Base-by-base conservation (phyloP, 2,329 filamentous ascomycete genomes). In the Aureobasidium uvarum region DNA sequence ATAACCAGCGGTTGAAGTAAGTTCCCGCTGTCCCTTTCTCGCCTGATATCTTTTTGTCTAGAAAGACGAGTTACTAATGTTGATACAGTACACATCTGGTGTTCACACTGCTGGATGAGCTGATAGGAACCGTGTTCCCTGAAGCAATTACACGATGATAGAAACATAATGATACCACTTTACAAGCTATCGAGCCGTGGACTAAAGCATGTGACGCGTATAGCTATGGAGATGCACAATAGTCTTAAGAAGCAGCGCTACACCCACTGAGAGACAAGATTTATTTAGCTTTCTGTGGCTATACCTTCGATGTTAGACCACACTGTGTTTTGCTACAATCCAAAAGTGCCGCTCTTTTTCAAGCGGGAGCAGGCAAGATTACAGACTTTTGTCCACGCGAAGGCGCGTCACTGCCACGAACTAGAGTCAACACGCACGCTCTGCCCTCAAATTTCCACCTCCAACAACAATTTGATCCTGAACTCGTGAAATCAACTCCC, bases 1-100 rank as follows among this genome's bases (percentile, higher is more conserved):
- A 99, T 77, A 99, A 98, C 77, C 84, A 87, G 66, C 84, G 92
- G 69, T 81, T 99, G 70, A 97, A 98, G 90, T 93, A 80, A 81
- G 89, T 86, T 14, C n/a, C n/a, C n/a, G 14, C 38, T 51, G 8
- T 25, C 25, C 25, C 14, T 10, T 7, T 8, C 13, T 10, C 11
- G 18, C 14, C 5, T 33, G 56, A n/a, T 25, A n/a, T 4, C 16
- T 31, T 11, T 25, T 54, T 18, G 33, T 28, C 8, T 23, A 14
- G 13, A 14, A 46, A 13, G 20, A 14, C 23, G 2, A 14, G 2
- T 36, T 25, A 59, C 72, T 76, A 68, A 76, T 69, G n/a, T 39
- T 2, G 63, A n/a, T 25, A 25, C 63, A 81, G 80, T 71, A 79
- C 79, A 8, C 81, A 83, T 72, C 72, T 83, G 64, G 76, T 79